Conservation (phyloP, 1,284 basidiomycete species). For the Ustanciosporium gigantosporum region DNA sequence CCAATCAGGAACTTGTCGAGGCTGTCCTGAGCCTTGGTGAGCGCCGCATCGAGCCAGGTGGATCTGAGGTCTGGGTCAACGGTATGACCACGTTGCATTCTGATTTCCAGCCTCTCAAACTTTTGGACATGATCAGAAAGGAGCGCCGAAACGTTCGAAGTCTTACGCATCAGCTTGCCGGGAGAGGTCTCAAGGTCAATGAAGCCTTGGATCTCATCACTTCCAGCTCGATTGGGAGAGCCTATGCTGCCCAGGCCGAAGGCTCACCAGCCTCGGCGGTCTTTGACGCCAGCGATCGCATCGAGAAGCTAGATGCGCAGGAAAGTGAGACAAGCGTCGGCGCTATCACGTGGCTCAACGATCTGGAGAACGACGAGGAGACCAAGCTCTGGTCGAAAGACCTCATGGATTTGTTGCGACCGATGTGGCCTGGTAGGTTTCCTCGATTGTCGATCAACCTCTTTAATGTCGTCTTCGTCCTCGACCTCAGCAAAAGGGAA, state of each 20-base stretch:
- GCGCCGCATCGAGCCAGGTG: conserved; percentile 37
- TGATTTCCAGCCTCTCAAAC: conserved; percentile 33
- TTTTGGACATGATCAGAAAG: conserved; percentile 66
- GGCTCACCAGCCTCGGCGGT: conserved; percentile 61
- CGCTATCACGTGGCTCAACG: conserved; percentile 81
- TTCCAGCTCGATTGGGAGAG: conserved; percentile 24
- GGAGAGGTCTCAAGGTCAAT: conserved; percentile 71
- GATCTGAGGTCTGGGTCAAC: conserved; percentile 55
- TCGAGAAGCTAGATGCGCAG: conserved; percentile 13
- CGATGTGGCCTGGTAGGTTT: conserved; percentile 49
- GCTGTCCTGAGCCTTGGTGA: conserved; percentile 20
- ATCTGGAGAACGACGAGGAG: conserved; percentile 77
- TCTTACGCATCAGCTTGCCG: conserved; percentile 63
- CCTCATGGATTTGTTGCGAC: conserved; percentile 38
- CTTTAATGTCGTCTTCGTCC: conserved; percentile 53
- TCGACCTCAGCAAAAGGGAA: conserved; percentile 44
- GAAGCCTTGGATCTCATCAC: conserved; percentile 73
- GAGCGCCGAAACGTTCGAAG: conserved; percentile 71
- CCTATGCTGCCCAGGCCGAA: conserved; percentile 17
- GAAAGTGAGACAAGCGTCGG: conserved; percentile 59
- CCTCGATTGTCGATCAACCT: conserved; percentile 49
- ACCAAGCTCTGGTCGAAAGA: conserved; percentile 26
- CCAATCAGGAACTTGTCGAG: conserved; percentile 16
- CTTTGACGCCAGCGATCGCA: conserved; percentile 56
- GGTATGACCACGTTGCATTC: conserved; percentile 24